Base-by-base conservation (phyloP, 1,284 basidiomycete species). In the Cryptococcus sp. region DNA sequence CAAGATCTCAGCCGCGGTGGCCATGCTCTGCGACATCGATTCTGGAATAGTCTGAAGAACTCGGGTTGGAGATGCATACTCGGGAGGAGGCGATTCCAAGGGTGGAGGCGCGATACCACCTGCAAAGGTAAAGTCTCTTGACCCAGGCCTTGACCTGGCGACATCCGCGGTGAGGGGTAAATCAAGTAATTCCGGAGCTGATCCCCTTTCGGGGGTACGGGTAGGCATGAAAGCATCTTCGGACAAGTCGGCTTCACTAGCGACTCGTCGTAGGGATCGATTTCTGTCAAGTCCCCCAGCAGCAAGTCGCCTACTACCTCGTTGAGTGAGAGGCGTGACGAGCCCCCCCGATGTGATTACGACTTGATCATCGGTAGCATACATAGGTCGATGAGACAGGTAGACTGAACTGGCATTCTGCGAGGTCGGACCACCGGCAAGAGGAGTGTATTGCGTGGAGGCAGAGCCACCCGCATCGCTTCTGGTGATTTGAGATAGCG, bases 231-330 rank as follows among this genome's bases (percentile, higher is more conserved):
- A 44, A 16, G 53, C 44, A n/a, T 24, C 25, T 16, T 69, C 66
- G 1, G 52, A 52, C 5, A 75, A 50, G 52, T 76, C 70, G 18
- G 67, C 69, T 43, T 74, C 73, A 44, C 68, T 71, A 1, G 74
- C 70, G 3, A 69, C 62, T n/a, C 73, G 56, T 34, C 73, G 63
- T 16, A 76, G 52, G 28, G 62, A 64, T 16, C 67, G 60, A 21
- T 50, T 47, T 7, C 68, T 54, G 18, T 60, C 54, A n/a, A 63
- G 24, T 22, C 61, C 60, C n/a, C 59, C 61, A 2, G 60, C 66
- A 7, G 66, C 66, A 4, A 76, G 64, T 31, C 67, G 64, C 24
- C 67, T 59, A 42, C 68, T 71, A 19, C 64, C 69, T 45, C 67
- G 58, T 5, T 69, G 66, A 0, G 59, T 51, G 32, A 74, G 57